A percentile compares a stretch with the other conserved stretches of the same genome.
Conservation (phyloP, 2,329 filamentous ascomycete genomes). For the Kalaharituber pfeilii region DNA sequence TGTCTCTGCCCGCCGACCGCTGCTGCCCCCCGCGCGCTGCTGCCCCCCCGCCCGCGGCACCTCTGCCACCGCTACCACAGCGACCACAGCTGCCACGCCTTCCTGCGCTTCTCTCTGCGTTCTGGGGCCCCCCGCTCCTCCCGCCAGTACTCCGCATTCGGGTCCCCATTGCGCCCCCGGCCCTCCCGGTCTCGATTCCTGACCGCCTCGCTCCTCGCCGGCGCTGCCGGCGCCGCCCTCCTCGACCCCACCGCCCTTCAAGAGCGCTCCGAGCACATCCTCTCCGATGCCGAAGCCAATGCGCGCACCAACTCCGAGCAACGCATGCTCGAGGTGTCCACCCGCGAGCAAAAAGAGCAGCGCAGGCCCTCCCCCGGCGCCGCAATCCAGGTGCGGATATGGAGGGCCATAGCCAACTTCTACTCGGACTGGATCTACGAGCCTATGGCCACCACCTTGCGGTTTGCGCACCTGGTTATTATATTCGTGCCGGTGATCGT, state of each 20-base stretch:
- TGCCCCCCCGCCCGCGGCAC: not conserved
- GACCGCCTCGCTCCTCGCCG: not conserved
- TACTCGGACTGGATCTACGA: conserved; percentile 33
- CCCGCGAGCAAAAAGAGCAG: conserved; percentile 9
- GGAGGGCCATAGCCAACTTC: conserved; percentile 4
- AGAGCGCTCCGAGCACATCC: not conserved
- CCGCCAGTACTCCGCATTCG: not conserved
- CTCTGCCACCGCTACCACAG: not conserved
- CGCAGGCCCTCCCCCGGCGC: conserved; percentile 4
- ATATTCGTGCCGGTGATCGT: conserved; percentile 86
- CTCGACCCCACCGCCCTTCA: not conserved
- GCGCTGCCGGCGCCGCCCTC: not conserved
- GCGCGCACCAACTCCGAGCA: conserved; percentile 14
- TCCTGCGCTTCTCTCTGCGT: not conserved
- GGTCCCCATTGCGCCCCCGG: not conserved
- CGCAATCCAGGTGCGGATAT: conserved; percentile 3
- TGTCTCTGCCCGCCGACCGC: no score
- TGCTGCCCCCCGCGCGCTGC: not conserved
- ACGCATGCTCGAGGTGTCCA: conserved; percentile 16
- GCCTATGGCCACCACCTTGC: conserved; percentile 65
- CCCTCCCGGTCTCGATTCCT: not conserved
- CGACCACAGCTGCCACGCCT: not conserved
- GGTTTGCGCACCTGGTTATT: conserved; percentile 70
- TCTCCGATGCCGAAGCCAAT: not conserved
- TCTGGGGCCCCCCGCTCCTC: not conserved